Evolutionary conservation across 1,139 yeast species (phyloP).

Genomic region (Candida anutae): DNA sequence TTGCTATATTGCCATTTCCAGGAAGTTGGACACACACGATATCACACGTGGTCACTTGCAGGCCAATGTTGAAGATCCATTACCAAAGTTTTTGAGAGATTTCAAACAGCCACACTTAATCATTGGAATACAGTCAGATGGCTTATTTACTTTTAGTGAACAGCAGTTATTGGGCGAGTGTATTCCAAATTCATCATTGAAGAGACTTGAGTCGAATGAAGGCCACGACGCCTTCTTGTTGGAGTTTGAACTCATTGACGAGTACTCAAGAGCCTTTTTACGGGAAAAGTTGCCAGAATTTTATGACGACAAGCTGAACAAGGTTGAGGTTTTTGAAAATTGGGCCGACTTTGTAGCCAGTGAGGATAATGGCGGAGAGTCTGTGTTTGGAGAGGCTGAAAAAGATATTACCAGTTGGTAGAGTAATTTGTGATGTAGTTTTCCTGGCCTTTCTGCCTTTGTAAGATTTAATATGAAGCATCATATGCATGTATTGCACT

Average conservation of each 20-base stretch:
- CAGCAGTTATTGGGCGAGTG: constrained; percentile 75
- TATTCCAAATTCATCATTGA: constrained; percentile 62
- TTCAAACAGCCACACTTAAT: constrained; percentile 70
- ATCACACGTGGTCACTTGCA: constrained; percentile 67
- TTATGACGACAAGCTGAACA: constrained; percentile 33
- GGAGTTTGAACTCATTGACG: constrained; percentile 79
- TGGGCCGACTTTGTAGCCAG: constrained; percentile 36
- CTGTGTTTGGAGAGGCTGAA: constrained; percentile 94
- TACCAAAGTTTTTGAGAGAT: constrained; percentile 37
- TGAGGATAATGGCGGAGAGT: constrained; percentile 46
- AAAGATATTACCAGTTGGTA: constrained; percentile 83
- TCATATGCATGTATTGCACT: too few relatives aligned
- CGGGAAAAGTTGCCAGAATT: constrained; percentile 47
- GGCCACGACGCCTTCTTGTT: constrained; percentile 96
- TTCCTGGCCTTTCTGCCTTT: too few relatives aligned
- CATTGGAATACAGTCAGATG: constrained; percentile 88
- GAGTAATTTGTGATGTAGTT: too few relatives aligned
- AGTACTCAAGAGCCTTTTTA: constrained; percentile 61
- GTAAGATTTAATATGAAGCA: too few relatives aligned
- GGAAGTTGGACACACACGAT: constrained; percentile 93
- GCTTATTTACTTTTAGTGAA: constrained; percentile 84
- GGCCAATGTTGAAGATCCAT: constrained; percentile 26
- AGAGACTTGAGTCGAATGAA: constrained; percentile 82
- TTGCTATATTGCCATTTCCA: constrained; percentile 87
- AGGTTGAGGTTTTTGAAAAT: constrained; percentile 46